A percentile compares a stretch with the other conserved stretches of the same genome.
phyloP scores from a whole-genome alignment of 768 basidiomycete genomes.

The Leucosporidium yakuticum region DNA sequence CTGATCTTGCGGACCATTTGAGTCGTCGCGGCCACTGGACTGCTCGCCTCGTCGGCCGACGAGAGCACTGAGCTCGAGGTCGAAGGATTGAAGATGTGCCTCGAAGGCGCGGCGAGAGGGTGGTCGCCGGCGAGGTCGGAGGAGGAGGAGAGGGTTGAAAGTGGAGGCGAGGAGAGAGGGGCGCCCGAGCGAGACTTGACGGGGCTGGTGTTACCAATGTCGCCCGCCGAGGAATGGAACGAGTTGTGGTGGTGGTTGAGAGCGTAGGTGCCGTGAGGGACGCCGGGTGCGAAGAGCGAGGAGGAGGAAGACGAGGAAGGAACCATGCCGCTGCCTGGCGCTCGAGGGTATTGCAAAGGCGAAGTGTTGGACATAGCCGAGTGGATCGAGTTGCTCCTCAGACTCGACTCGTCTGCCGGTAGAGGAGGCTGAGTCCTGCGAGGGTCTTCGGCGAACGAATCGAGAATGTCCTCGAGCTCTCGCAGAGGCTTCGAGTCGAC shows the following conservation, averaged over 20 bases:
- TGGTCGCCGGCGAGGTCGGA: too few relatives aligned
- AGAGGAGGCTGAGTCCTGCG: neutral
- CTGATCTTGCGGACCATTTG: conserved; percentile 7
- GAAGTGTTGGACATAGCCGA: neutral
- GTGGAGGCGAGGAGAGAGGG: too few relatives aligned
- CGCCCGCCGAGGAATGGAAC: conserved; percentile 21
- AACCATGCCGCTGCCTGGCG: neutral
- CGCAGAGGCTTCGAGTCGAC: conserved; percentile 30
- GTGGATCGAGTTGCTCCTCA: neutral
- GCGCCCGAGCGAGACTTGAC: too few relatives aligned
- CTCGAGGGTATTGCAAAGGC: neutral
- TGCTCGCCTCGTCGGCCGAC: neutral
- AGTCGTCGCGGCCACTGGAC: neutral
- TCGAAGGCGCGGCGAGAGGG: too few relatives aligned
- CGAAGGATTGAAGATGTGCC: neutral
- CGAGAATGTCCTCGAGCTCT: conserved; percentile 25
- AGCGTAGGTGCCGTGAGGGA: conserved; percentile 8
- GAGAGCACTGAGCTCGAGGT: neutral
- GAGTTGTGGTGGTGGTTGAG: conserved; percentile 2
- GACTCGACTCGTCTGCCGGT: too few relatives aligned
- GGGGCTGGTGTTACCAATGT: conserved; percentile 11
- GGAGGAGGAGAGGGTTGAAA: too few relatives aligned
- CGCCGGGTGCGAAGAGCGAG: conserved; percentile 1
- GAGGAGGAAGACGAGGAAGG: conserved; percentile 1
- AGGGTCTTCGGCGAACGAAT: conserved; percentile 9